Conservation (phyloP, 352 stramenopile species). For the Pythium monospermum region DNA sequence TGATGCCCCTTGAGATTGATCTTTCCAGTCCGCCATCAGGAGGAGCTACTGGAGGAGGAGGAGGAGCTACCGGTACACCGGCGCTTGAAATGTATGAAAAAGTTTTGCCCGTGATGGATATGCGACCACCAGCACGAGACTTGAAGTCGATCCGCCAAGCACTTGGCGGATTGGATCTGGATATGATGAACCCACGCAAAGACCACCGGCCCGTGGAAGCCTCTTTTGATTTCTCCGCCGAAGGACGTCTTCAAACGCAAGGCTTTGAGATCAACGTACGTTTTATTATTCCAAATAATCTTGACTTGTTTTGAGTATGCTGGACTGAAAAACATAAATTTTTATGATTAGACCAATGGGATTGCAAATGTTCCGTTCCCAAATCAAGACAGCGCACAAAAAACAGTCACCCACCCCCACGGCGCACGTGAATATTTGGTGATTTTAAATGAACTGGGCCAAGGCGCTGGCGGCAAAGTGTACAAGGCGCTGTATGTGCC, state of each 20-base stretch:
- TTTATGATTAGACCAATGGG: slow-evolving; percentile 47
- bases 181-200: slow-evolving; percentile 58
- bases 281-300: slow-evolving; percentile 1
- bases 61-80: slow-evolving; percentile 3
- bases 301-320: neutral
- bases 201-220: slow-evolving; percentile 54
- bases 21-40: slow-evolving; percentile 17
- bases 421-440: slow-evolving; percentile 67
- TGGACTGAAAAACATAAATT: neutral
- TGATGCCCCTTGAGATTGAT: neutral
- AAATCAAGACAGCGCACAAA: slow-evolving; percentile 18
- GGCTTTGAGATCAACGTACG: slow-evolving; percentile 81
- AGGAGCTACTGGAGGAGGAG: slow-evolving; percentile 43
- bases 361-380: slow-evolving; percentile 69
- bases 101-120: neutral
- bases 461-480: slow-evolving; percentile 85
- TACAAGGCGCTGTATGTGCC: slow-evolving; percentile 88
- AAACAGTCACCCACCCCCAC: slow-evolving; percentile 17
- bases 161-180: slow-evolving; percentile 47
- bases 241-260: slow-evolving; percentile 69
- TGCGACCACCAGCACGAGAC: slow-evolving; percentile 5
- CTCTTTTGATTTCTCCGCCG: slow-evolving; percentile 79
- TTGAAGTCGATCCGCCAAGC: slow-evolving; percentile 32
- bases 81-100: slow-evolving; percentile 3
- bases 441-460: slow-evolving; percentile 63